phyloP scores from a whole-genome alignment of 1,284 basidiomycete species.

The Xerocomus minutiporus region DNA sequence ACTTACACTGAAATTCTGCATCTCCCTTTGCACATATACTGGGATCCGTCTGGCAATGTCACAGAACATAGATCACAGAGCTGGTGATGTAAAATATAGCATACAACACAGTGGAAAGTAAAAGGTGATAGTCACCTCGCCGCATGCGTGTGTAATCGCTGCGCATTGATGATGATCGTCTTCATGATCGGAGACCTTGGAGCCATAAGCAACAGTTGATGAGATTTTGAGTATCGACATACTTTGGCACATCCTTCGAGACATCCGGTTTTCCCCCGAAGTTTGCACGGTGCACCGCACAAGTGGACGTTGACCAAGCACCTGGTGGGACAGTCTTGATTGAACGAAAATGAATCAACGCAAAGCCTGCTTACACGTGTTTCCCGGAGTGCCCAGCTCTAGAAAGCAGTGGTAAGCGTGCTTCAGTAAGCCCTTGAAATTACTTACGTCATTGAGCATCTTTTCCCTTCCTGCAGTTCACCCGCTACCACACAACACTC shows the following conservation, averaged over 20 bases:
- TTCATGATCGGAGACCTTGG: conserved; percentile 38
- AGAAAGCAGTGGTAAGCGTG: not conserved
- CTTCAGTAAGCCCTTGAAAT: not conserved
- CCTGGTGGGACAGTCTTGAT: conserved; percentile 26
- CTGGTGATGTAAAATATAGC: not conserved
- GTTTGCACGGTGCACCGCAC: conserved; percentile 41
- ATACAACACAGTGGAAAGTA: not conserved
- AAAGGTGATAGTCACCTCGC: conserved; percentile 38
- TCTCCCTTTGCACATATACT: not conserved
- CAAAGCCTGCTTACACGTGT: conserved; percentile 41
- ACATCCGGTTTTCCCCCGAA: conserved; percentile 44
- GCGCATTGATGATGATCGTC: conserved; percentile 51
- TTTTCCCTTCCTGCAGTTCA: conserved; percentile 11
- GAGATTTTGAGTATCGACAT: not conserved
- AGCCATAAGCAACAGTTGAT: conserved; percentile 13
- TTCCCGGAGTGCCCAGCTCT: conserved; percentile 48
- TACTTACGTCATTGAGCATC: conserved; percentile 44
- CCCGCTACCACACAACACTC: conserved; percentile 36
- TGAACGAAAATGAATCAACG: not conserved
- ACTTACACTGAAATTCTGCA: not conserved
- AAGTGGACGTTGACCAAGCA: conserved; percentile 45
- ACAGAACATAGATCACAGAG: no score
- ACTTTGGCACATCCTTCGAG: conserved; percentile 47
- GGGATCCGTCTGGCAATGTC: no score
- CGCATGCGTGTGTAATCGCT: conserved; percentile 48